phyloP scores from a whole-genome alignment of 805 yeast genomes.

The Suhomyces faveliae region DNA sequence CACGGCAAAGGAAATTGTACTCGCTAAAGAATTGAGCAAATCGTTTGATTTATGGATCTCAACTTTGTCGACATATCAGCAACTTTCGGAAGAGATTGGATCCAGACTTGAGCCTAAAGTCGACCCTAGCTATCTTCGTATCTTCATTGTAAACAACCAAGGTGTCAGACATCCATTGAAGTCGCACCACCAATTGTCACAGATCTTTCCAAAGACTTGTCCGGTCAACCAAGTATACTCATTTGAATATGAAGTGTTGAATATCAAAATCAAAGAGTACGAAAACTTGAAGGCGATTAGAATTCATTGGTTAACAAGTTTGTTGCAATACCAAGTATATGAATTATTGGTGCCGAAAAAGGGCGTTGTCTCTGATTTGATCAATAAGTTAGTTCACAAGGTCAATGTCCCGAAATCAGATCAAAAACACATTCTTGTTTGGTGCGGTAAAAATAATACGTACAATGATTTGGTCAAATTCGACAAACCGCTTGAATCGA shows the following conservation, averaged over 20 bases:
- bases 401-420: constrained; percentile 50
- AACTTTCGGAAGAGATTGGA: constrained; percentile 63
- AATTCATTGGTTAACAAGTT: constrained; percentile 69
- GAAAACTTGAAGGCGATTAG: constrained; percentile 71
- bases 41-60: constrained; percentile 68
- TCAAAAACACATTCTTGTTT: constrained; percentile 48
- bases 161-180: constrained; percentile 55
- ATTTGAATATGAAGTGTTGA: constrained; percentile 75
- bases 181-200: constrained; percentile 34
- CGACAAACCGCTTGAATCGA: constrained; percentile 32
- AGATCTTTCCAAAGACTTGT: constrained; percentile 41
- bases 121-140: constrained; percentile 60
- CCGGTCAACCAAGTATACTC: constrained; percentile 43
- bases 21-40: constrained; percentile 20
- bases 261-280: constrained; percentile 68
- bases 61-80: constrained; percentile 54
- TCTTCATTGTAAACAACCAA: constrained; percentile 58
- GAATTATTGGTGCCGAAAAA: constrained; percentile 69
- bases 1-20: constrained; percentile 16
- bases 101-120: constrained; percentile 41
- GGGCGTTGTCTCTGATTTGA: constrained; percentile 54
- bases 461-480: constrained; percentile 38
- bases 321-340: constrained; percentile 64
- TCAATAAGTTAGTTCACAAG: constrained; percentile 56
- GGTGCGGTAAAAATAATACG: constrained; percentile 50